Evolutionary conservation across 805 yeast genomes (phyloP), one percentile per base, ranked within the genome.

Genomic region (Saccharomycopsis sp.): DNA sequence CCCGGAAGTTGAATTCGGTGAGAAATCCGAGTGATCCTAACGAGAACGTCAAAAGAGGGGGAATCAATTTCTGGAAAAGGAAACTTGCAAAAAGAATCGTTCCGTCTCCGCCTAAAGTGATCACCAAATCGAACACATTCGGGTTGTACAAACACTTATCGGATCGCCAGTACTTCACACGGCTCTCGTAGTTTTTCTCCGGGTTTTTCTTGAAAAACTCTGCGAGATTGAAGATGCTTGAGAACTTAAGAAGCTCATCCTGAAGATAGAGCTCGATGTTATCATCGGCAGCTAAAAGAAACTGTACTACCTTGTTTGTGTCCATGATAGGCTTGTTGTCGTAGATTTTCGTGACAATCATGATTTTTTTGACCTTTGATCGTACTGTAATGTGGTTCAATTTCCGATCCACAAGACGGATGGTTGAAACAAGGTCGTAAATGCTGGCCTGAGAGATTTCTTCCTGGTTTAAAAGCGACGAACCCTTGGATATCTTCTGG

Each of bases 71-170:
- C 72, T 88, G 96, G 71, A 94, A 94, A 47, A 91, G 75, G 58
- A 94, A 86, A 1, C 96, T 90, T 0, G 93, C 93, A 66, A 87
- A 87, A 8, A 93, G 74, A 53, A 93, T 97, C 0, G 99, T 94
- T 7, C 99, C 98, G 68, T 94, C 99, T 17, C 99, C 99, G 23
- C 99, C 99, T 7, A 94, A 75, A 0, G 98, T 89, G 51, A 93
- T 82, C 1, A 90, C 85, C 60, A 92, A 74, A 69, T 93, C 98
- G 63, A 84, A 81, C 52, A 75, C 66, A 41, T 79, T 77, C 2
- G 82, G 77, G 19, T 50, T 50, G 34, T 56, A 70, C 63, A 56
- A 23, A 38, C 70, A 66, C 70, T 76, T 35, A 75, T 79, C 58
- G 70, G 67, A 52, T 72, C 71, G 14, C 83, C 83, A 62, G 74